These are phyloP conservation scores for Candida verbasci DNA, from an alignment of 805 yeast species.

Conservation along the genomic window DNA sequence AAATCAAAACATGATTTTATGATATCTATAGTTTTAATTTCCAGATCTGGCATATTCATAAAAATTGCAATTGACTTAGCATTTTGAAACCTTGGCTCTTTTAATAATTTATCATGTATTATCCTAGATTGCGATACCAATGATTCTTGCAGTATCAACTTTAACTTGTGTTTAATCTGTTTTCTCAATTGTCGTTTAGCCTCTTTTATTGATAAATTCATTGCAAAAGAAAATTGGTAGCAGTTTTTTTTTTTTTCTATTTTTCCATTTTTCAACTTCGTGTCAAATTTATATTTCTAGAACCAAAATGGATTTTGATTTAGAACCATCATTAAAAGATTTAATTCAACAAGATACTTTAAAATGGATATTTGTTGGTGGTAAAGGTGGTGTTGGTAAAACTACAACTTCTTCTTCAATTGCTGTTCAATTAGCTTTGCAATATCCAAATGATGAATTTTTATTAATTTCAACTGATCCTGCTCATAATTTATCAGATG, in stretches of 20 bases:
- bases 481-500: constrained; percentile 96
- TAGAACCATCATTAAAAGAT: constrained; percentile 70
- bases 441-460: constrained; percentile 75
- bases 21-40: constrained; percentile 56
- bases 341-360: constrained; percentile 60
- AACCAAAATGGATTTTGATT: constrained; percentile 48
- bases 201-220: neutral
- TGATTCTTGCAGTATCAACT: constrained; percentile 11
- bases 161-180: constrained; percentile 19
- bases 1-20: constrained; percentile 48
- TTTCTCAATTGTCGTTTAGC: constrained; percentile 16
- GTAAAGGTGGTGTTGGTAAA: constrained; percentile 99
- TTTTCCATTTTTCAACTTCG: constrained; percentile 4
- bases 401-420: constrained; percentile 96
- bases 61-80: constrained; percentile 60
- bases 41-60: constrained; percentile 73
- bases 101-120: constrained; percentile 16
- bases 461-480: constrained; percentile 95
- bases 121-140: constrained; percentile 21
- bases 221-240: neutral
- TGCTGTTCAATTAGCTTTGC: constrained; percentile 87
- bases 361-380: constrained; percentile 98
- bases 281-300: no score
- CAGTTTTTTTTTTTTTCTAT: neutral
- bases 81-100: constrained; percentile 30